Percentiles rank a stretch among this genome's conserved stretches.
phyloP scores from a whole-genome alignment of 225 moss, liverwort and hornwort genomes.

The Lunularia cruciata region DNA sequence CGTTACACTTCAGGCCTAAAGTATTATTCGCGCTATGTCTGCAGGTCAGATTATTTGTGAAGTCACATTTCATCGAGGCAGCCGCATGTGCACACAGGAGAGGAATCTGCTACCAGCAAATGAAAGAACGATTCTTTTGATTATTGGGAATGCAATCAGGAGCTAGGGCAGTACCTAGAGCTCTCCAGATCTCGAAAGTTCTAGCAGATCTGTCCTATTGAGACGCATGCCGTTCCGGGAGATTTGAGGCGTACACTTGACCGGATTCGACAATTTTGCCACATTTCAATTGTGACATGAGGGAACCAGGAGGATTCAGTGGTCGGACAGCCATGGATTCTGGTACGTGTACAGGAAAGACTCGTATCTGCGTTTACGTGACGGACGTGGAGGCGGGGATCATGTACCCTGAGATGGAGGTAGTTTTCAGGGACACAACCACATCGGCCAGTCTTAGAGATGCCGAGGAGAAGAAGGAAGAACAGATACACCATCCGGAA shows the following conservation, averaged over 20 bases:
- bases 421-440: conserved; percentile 13
- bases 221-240: neutral
- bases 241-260: neutral
- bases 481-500: conserved; percentile 6
- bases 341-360: neutral
- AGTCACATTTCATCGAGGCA: neutral
- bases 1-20: no score
- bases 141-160: neutral
- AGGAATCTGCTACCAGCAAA: neutral
- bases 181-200: neutral
- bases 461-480: conserved; percentile 2
- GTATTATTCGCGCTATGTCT: no score
- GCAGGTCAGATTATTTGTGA: conserved; percentile 11
- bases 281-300: neutral
- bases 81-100: neutral
- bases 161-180: neutral
- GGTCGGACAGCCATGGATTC: neutral
- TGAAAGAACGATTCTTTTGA: no score
- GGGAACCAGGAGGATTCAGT: neutral
- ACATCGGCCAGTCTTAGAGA: conserved; percentile 2
- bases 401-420: conserved; percentile 19
- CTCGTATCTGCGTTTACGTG: neutral
- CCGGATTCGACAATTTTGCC: neutral
- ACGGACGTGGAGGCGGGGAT: conserved; percentile 15
- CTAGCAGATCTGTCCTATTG: neutral